phyloP scores from a whole-genome alignment of 805 yeast species.

The Saccharomycodes ludwigii region DNA sequence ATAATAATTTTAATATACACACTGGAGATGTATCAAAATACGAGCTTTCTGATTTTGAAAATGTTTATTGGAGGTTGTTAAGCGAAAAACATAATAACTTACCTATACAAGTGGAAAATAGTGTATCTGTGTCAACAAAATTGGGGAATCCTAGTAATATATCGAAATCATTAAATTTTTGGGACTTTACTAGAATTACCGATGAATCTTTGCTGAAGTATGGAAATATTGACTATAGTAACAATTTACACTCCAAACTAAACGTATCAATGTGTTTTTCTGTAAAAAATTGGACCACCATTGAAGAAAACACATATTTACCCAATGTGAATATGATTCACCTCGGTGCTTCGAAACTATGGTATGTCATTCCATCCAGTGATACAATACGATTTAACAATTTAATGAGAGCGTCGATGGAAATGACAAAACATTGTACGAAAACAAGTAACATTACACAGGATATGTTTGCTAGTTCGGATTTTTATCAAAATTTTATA shows the following conservation, averaged over 20 bases:
- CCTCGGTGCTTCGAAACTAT: conserved; percentile 40
- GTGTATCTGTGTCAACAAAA: too few relatives aligned
- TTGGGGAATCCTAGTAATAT: too few relatives aligned
- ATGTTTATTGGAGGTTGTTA: too few relatives aligned
- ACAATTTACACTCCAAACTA: conserved; percentile 31
- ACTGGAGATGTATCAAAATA: too few relatives aligned
- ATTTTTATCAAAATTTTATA: too few relatives aligned
- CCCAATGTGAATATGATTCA: conserved; percentile 42
- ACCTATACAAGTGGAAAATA: too few relatives aligned
- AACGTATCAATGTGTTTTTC: conserved; percentile 43
- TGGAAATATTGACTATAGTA: conserved; percentile 29
- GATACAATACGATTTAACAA: conserved; percentile 40
- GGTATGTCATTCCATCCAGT: conserved; percentile 54
- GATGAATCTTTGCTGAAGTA: conserved; percentile 38
- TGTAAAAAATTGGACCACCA: conserved; percentile 43
- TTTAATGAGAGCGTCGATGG: conserved; percentile 14
- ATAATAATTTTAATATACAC: too few relatives aligned
- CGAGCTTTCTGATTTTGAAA: too few relatives aligned
- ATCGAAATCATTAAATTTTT: background rate
- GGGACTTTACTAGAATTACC: conserved; percentile 6
- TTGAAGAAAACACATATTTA: conserved; percentile 51
- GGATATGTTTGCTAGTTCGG: too few relatives aligned
- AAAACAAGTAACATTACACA: too few relatives aligned
- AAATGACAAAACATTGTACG: too few relatives aligned
- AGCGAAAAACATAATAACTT: too few relatives aligned